Evolutionary conservation across 2,329 filamentous ascomycete species (phyloP), one percentile per base, ranked within the genome.

Genomic region (Emmonsiellopsis sp.): DNA sequence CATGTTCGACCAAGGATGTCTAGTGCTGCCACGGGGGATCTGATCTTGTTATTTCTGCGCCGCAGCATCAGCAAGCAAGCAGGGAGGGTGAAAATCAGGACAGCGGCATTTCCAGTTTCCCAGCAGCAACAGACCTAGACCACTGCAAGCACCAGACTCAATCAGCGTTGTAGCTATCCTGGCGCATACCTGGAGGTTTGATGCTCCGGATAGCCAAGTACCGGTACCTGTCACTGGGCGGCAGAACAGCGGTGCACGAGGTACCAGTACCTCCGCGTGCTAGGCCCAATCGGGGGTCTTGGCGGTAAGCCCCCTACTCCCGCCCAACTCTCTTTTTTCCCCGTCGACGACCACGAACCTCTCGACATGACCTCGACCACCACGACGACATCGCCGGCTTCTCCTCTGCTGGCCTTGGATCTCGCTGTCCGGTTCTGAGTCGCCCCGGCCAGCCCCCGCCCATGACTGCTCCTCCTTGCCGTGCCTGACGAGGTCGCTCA

Each of bases 251-350:
- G 11, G 46, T 1, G 46, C 5, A 6, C 5, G 46, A 49, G 17
- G 46, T 49, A 49, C 10, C 46, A 5, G 6, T 36, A 37, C 45
- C n/a, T n/a, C 3, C 6, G n/a, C n/a, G 33, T 17, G 31, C 46
- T 49, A 49, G 46, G 46, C 46, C 46, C 40, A 21, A 49, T 49
- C 36, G 36, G 46, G 46, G 46, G 36, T 39, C 46, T 49, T 49
- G 46, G 46, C 46, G 36, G 34, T 33, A 5, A 27, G 21, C 46
- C 46, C 17, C 10, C 27, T 31, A 11, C 32, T n/a, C 13, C 13
- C 33, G 14, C 11, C 45, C 45, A 48, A 48, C 32, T 37, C 37
- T 33, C 21, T 47, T 47, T 37, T 48, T 17, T 48, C 45, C 9
- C 45, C 45, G 3, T 10, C 34, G 34, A 11, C 27, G 21, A 27